These are phyloP conservation scores for Pneumocystis canis DNA, from an alignment of 1,139 yeast species.

Conservation along the genomic window DNA sequence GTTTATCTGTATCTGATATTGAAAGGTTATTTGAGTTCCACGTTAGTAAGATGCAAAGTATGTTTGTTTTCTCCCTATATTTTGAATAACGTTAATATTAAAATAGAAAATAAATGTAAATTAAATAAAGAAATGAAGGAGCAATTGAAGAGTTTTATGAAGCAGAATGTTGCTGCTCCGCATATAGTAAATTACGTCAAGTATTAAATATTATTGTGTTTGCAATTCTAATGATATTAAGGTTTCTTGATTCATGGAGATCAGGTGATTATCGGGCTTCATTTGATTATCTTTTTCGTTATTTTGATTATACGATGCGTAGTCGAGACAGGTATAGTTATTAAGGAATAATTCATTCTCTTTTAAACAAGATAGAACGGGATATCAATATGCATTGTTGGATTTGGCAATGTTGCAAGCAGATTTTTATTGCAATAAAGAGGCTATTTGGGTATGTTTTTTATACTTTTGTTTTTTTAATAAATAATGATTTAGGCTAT, in stretches of 20 bases:
- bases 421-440: slow-evolving; percentile 55
- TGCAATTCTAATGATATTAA: not conserved
- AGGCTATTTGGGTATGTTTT: slow-evolving; percentile 32
- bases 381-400: slow-evolving; percentile 69
- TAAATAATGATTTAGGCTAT: slow-evolving; percentile 41
- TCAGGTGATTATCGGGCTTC: slow-evolving; percentile 60
- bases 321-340: slow-evolving; percentile 35
- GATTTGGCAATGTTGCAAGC: slow-evolving; percentile 69
- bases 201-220: not conserved
- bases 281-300: slow-evolving; percentile 56
- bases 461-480: not conserved
- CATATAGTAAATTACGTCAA: not conserved
- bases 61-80: not conserved
- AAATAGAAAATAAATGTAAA: not conserved
- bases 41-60: slow-evolving; percentile 2
- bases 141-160: not conserved
- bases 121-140: not conserved
- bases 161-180: not conserved
- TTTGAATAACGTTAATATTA: not conserved
- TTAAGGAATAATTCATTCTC: not conserved
- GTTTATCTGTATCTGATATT: not conserved
- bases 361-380: slow-evolving; percentile 20
- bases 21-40: not conserved
- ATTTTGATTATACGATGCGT: slow-evolving; percentile 76
- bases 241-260: slow-evolving; percentile 40